These are phyloP conservation scores for Phoenix roebelenii DNA, from an alignment of 176 grass and related monocot genomes.

Conservation along the genomic window DNA sequence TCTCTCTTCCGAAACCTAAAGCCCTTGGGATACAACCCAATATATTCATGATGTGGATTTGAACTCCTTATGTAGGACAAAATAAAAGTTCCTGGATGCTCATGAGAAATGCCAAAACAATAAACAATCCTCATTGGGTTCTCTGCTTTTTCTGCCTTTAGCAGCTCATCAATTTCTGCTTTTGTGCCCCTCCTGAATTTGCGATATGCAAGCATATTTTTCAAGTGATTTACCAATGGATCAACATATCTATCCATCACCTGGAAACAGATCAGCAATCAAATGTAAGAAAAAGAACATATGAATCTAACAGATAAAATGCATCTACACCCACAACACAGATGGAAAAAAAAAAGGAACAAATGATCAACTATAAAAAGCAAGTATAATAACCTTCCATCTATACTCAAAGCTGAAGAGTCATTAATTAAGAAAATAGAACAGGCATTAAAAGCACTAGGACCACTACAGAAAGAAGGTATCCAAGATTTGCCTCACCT, in stretches of 20 bases:
- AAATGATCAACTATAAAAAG: no score
- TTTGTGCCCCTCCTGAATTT: conserved; percentile 88
- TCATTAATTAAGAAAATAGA: no score
- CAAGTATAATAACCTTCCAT: no score
- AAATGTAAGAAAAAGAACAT: no score
- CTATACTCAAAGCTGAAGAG: no score
- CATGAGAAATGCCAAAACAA: conserved; percentile 77
- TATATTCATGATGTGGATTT: conserved; percentile 95
- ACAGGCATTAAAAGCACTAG: no score
- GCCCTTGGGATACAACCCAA: conserved; percentile 88
- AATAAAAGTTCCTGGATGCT: conserved; percentile 89
- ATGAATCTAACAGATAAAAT: no score
- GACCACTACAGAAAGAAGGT: no score
- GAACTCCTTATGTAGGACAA: conserved; percentile 84
- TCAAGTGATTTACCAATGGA: conserved; percentile 75
- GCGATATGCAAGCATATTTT: conserved; percentile 75
- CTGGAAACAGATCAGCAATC: conserved; percentile 24
- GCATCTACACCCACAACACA: no score
- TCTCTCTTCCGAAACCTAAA: conserved; percentile 85
- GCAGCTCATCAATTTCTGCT: conserved; percentile 63
- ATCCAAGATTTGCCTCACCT: no score
- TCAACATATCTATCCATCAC: conserved; percentile 97
- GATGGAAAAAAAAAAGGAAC: no score
- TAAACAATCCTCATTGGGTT: conserved; percentile 94
- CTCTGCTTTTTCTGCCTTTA: conserved; percentile 65